These are phyloP conservation scores for Xylaria sp. DNA, from an alignment of 2,329 filamentous ascomycete genomes.

Conservation along the genomic window DNA sequence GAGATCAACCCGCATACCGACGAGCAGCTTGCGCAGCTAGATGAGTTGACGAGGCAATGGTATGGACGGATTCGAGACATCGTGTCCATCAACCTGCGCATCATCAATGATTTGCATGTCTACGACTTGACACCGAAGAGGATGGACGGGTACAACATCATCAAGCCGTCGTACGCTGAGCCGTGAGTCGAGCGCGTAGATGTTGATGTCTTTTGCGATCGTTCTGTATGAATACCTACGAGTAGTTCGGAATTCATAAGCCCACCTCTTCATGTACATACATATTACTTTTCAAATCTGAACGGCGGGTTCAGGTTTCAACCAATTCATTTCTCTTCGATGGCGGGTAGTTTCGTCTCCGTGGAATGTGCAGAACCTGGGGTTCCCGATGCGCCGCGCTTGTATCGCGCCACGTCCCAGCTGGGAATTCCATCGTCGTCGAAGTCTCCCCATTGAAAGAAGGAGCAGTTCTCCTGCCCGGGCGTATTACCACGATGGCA, in stretches of 20 bases:
- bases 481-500: slow-evolving; percentile 73
- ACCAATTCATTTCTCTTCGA: background rate
- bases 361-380: background rate
- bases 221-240: background rate
- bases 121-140: slow-evolving; percentile 18
- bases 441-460: slow-evolving; percentile 83
- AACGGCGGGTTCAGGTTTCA: background rate
- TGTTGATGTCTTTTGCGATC: background rate
- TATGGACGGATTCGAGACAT: slow-evolving; percentile 8
- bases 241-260: no score
- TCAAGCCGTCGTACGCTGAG: slow-evolving; percentile 34
- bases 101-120: slow-evolving; percentile 23
- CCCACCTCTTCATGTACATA: background rate
- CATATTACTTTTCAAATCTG: background rate
- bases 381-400: background rate
- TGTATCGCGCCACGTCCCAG: slow-evolving; percentile 42
- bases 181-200: slow-evolving; percentile 16
- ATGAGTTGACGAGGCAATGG: slow-evolving; percentile 24
- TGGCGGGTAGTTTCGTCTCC: background rate
- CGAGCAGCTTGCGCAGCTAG: slow-evolving; percentile 34
- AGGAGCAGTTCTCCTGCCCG: slow-evolving; percentile 63
- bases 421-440: slow-evolving; percentile 78
- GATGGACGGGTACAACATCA: slow-evolving; percentile 20
- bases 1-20: slow-evolving; percentile 28
- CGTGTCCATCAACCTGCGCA: slow-evolving; percentile 30